phyloP scores from a whole-genome alignment of 176 grass and related monocot species.

The Triticum aestivum region IWGSC_CS_RefSeq_v2.1 NC_057799.1:453238260-453238759 shows the following conservation, averaged over 20 bases:
- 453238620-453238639: not conserved
- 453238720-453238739: no score
- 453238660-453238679: not conserved
- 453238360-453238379: not conserved
- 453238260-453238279: not conserved
- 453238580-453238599: not conserved
- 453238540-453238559: not conserved
- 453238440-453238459: not conserved
- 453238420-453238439: not conserved
- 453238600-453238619: not conserved
- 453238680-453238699: not conserved
- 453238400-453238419: not conserved
- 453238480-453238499: not conserved
- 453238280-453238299: not conserved
- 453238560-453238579: not conserved
- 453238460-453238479: not conserved
- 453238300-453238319: not conserved
- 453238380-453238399: not conserved
- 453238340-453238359: not conserved
- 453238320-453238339: not conserved
- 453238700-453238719: not conserved
- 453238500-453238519: not conserved
- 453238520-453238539: not conserved
- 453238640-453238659: not conserved
- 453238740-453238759: no score